Percentiles rank a stretch among this genome's conserved stretches.
Evolutionary conservation across 257 asterid genomes (phyloP).

Genomic region (Salvia hispanica): DNA sequence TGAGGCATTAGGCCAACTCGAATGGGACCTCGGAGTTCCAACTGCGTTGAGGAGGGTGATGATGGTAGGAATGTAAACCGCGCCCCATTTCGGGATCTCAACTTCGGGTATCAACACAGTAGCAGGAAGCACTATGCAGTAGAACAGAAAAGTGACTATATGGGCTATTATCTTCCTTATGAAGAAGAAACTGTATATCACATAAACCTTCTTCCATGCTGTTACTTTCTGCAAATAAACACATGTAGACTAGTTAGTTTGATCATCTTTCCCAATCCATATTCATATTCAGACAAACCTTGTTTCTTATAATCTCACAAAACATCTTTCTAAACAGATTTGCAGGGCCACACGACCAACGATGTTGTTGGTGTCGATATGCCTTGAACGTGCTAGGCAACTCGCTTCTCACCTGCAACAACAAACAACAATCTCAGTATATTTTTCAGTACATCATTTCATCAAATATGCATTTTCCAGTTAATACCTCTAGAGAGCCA

Average conservation of each 20-base stretch:
- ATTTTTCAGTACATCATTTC: neutral
- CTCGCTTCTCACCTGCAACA: slow-evolving; percentile 79
- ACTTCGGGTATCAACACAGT: slow-evolving; percentile 91
- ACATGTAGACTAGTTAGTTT: neutral
- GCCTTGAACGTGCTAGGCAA: slow-evolving; percentile 97
- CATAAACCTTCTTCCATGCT: slow-evolving; percentile 80
- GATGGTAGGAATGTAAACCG: slow-evolving; percentile 74
- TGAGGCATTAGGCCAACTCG: neutral
- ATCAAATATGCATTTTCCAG: neutral
- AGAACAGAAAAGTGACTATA: slow-evolving; percentile 73
- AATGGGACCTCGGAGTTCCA: slow-evolving; percentile 83
- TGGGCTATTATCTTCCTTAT: slow-evolving; percentile 91
- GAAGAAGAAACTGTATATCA: slow-evolving; percentile 91
- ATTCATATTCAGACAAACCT: slow-evolving; percentile 43
- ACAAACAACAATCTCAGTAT: neutral
- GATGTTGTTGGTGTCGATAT: slow-evolving; percentile 86
- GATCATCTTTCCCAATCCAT: too few species aligned
- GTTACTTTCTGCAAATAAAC: slow-evolving; percentile 71
- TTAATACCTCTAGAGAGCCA: slow-evolving; percentile 53
- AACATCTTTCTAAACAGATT: slow-evolving; percentile 86
- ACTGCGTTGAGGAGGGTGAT: slow-evolving; percentile 80
- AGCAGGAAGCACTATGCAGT: slow-evolving; percentile 79
- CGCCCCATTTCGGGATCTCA: slow-evolving; percentile 88
- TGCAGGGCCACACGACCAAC: slow-evolving; percentile 99
- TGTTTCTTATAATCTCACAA: slow-evolving; percentile 68